A percentile compares a stretch with the other conserved stretches of the same genome.
These are phyloP conservation scores for Xylariomycetidae sp. DNA, from an alignment of 2,329 filamentous ascomycete genomes.

Conservation along the genomic window DNA sequence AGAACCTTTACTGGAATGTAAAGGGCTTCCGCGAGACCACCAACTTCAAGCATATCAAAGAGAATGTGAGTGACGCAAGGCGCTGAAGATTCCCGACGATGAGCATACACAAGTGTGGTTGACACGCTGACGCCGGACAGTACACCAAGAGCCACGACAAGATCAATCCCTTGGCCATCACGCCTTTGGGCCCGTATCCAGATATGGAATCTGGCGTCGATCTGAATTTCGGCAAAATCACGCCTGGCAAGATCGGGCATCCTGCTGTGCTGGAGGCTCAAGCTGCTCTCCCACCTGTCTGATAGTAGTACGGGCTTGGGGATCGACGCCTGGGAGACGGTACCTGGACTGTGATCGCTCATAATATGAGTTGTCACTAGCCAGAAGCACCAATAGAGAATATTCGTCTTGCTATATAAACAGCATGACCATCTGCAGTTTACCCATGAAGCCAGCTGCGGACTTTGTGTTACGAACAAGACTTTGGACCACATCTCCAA, in stretches of 20 bases:
- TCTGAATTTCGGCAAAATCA: slow-evolving; percentile 41
- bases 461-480: too few relatives aligned
- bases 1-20: slow-evolving; percentile 53
- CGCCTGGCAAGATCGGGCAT: slow-evolving; percentile 42
- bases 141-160: slow-evolving; percentile 53
- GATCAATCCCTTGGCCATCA: slow-evolving; percentile 58
- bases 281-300: slow-evolving; percentile 12
- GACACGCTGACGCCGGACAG: slow-evolving; percentile 4
- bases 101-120: neutral
- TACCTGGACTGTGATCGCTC: too few relatives aligned
- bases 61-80: slow-evolving; percentile 38
- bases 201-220: slow-evolving; percentile 50
- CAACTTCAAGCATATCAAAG: slow-evolving; percentile 64
- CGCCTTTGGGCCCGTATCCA: slow-evolving; percentile 58
- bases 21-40: slow-evolving; percentile 53
- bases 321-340: too few relatives aligned
- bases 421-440: too few relatives aligned
- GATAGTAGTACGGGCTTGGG: too few relatives aligned
- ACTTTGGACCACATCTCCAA: too few relatives aligned
- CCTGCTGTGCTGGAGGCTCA: slow-evolving; percentile 32
- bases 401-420: too few relatives aligned
- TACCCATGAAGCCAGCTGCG: too few relatives aligned
- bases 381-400: too few relatives aligned
- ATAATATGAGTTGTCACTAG: too few relatives aligned
- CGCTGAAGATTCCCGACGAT: neutral